phyloP scores from a whole-genome alignment of 306 rosid genomes.

The Prunus mira region DNA sequence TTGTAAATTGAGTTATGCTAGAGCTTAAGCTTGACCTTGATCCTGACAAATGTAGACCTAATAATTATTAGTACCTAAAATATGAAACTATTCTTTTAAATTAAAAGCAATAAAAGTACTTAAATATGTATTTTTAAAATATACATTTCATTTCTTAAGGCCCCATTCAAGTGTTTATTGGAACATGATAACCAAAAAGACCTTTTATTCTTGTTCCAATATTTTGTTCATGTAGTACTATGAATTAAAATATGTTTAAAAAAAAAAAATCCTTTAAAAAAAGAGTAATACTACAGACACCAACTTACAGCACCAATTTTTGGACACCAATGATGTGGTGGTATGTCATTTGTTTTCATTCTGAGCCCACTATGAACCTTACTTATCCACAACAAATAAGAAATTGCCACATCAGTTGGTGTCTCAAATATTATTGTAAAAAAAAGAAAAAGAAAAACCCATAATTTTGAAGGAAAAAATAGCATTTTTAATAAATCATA shows the following conservation, averaged over 20 bases:
- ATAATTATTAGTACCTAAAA: not conserved
- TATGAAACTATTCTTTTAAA: not conserved
- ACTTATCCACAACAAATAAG: too few relatives aligned
- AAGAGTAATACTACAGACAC: too few relatives aligned
- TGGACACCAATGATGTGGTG: too few relatives aligned
- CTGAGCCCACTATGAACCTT: too few relatives aligned
- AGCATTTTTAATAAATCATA: not conserved
- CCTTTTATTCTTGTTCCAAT: not conserved
- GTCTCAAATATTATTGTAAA: too few relatives aligned
- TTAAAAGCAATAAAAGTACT: not conserved
- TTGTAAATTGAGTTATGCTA: not conserved
- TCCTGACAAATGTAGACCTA: not conserved
- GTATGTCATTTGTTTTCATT: too few relatives aligned
- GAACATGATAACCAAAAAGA: not conserved
- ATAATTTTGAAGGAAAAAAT: not conserved
- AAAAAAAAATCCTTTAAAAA: not conserved
- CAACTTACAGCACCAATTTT: too few relatives aligned
- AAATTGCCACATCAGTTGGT: too few relatives aligned
- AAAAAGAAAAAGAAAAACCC: not conserved
- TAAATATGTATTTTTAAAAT: not conserved
- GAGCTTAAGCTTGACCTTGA: not conserved
- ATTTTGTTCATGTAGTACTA: not conserved
- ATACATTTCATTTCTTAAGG: not conserved
- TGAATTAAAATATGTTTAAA: not conserved
- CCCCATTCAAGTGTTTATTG: not conserved